Base-by-base conservation (phyloP, 23 red algal genomes). In the Gracilaria domingensis region DNA sequence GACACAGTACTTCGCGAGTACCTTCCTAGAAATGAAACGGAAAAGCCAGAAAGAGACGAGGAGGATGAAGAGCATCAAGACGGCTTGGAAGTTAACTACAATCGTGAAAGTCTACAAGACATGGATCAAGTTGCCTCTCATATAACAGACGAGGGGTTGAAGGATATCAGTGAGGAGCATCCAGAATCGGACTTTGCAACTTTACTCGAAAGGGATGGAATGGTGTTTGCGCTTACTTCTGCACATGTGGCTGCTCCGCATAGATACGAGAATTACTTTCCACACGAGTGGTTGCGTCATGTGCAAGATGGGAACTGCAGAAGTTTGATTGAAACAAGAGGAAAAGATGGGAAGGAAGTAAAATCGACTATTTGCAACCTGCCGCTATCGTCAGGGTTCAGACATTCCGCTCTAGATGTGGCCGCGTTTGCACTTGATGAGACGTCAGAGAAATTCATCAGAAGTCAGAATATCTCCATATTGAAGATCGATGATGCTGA, bases 231-330 rank as follows among this genome's bases (percentile, higher is more conserved):
- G 1, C 24, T 98, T 0, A 82, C 92, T 24, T 95, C 96, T 21
- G 96, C 91, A 28, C 96, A 98, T 83, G 96, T 98, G 18, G 93
- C 96, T 32, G 96, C 96, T 34, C 96, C 96, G 20, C 90, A 95
- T 39, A 80, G 93, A 13, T 98, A 93, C 67, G 80, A 34, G 44
- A 25, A 82, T 14, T 98, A 98, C 59, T 98, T 90, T 64, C 92
- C 91, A 8, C 92, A 95, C 8, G 93, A 80, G 17, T 98, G 96
- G 96, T 66, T 98, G 82, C 40, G 74, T 25, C 70, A 93, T 57
- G 87, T 98, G 23, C 74, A 66, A 1, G 96, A 98, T 39, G 32
- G 42, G 18, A 83, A 93, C 45, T 93, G 89, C 24, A 86, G 92
- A 72, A 86, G 80, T 45, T 83, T 93, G 64, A 40, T 89, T 36